phyloP scores from a whole-genome alignment of 2,329 filamentous ascomycete species.

The Cladosporium cucumerinum region DNA sequence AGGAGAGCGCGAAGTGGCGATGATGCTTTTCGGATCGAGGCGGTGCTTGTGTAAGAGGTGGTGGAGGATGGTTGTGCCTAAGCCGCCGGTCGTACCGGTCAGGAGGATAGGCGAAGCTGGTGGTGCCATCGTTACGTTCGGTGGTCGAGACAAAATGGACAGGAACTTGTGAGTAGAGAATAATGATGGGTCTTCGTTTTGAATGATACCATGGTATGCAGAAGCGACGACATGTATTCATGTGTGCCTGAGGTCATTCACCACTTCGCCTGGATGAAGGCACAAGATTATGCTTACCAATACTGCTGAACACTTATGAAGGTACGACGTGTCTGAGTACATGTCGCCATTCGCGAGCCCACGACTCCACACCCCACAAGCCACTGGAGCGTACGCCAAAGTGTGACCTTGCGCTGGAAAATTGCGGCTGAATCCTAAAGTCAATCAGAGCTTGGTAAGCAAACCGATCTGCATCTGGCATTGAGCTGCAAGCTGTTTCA shows the following conservation, averaged over 20 bases:
- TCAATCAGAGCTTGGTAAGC: not conserved
- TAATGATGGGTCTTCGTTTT: not conserved
- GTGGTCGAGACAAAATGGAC: not conserved
- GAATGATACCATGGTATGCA: not conserved
- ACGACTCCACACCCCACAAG: not conserved
- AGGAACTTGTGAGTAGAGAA: not conserved
- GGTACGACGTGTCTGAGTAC: not conserved
- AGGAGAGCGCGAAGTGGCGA: conserved; percentile 48
- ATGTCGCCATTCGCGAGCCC: not conserved
- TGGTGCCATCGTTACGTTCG: not conserved
- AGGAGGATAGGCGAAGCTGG: conserved; percentile 21
- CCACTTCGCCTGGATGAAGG: not conserved
- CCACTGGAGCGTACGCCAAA: no score
- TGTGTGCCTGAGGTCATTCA: conserved; percentile 9
- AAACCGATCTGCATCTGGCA: not conserved
- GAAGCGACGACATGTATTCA: not conserved
- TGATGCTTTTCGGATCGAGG: conserved; percentile 39
- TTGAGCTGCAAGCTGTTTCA: not conserved
- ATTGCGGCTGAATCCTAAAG: not conserved
- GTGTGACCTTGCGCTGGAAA: not conserved
- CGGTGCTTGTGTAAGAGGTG: conserved; percentile 47
- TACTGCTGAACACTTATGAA: not conserved
- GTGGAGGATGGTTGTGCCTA: conserved; percentile 50
- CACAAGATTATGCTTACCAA: conserved; percentile 1
- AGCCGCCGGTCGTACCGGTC: conserved; percentile 43